phyloP scores from a whole-genome alignment of 1,139 yeast genomes.

The Taiozyma sp. region DNA sequence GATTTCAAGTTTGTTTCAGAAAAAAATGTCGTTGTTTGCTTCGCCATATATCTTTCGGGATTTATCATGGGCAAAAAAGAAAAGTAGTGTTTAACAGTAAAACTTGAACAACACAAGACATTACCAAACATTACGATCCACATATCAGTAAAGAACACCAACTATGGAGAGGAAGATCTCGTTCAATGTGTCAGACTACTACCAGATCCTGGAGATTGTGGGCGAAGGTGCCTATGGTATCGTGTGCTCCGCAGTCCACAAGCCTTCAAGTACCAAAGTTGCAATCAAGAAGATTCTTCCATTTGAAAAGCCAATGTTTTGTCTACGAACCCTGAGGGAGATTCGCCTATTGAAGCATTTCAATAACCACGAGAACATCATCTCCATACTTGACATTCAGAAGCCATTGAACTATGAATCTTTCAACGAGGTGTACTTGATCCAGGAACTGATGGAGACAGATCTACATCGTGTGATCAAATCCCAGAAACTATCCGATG shows the following conservation, averaged over 20 bases:
- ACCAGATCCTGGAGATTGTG: conserved; percentile 74
- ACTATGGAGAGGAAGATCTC: conserved; percentile 45
- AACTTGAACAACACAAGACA: too few relatives aligned
- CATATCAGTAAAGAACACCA: background rate
- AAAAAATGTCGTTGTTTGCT: too few relatives aligned
- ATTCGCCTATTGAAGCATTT: conserved; percentile 84
- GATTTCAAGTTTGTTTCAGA: too few relatives aligned
- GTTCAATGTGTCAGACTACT: conserved; percentile 79
- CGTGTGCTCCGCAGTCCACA: conserved; percentile 88
- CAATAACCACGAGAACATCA: conserved; percentile 80
- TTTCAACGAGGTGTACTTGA: conserved; percentile 83
- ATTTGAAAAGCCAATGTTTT: conserved; percentile 87
- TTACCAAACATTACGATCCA: too few relatives aligned
- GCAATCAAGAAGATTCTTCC: conserved; percentile 96
- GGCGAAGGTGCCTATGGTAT: conserved; percentile 99
- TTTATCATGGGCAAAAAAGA: too few relatives aligned
- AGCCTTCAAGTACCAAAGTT: conserved; percentile 83
- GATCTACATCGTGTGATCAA: conserved; percentile 89
- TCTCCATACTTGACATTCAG: conserved; percentile 86
- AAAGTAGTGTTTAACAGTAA: too few relatives aligned
- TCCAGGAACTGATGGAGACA: conserved; percentile 96
- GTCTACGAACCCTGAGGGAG: conserved; percentile 86
- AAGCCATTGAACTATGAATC: conserved; percentile 72
- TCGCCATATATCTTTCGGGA: too few relatives aligned
- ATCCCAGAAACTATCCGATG: conserved; percentile 82